These are phyloP conservation scores for Huntiella omanensis DNA, from an alignment of 2,329 filamentous ascomycete species.

Conservation along the genomic window DNA sequence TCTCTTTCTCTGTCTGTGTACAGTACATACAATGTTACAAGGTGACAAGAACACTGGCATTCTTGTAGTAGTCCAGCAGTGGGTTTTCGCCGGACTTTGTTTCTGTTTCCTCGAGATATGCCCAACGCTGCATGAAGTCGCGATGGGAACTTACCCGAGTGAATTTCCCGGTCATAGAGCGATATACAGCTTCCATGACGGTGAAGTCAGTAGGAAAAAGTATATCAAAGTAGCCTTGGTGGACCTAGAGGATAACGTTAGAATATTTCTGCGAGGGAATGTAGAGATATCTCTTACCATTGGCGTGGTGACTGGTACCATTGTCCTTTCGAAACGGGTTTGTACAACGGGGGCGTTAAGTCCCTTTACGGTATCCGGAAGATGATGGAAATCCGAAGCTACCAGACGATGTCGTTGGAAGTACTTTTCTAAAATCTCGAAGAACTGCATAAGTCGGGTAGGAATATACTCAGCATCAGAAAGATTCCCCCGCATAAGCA, in stretches of 20 bases:
- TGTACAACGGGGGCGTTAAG: constrained; percentile 92
- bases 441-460: constrained; percentile 90
- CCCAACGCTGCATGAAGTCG: constrained; percentile 80
- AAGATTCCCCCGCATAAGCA: constrained; percentile 59
- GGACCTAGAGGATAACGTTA: constrained; percentile 38
- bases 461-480: constrained; percentile 83
- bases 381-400: constrained; percentile 72
- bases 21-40: constrained; percentile 30
- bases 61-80: constrained; percentile 80
- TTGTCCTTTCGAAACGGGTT: constrained; percentile 72
- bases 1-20: no score
- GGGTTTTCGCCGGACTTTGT: constrained; percentile 87
- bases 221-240: constrained; percentile 98
- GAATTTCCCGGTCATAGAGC: constrained; percentile 78
- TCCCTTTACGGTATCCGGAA: constrained; percentile 68
- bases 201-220: constrained; percentile 93
- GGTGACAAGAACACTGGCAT: constrained; percentile 82
- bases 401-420: constrained; percentile 83
- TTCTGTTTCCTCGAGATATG: constrained; percentile 74
- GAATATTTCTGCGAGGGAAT: neutral
- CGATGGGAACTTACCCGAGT: constrained; percentile 73
- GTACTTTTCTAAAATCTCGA: constrained; percentile 69
- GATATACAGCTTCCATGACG: constrained; percentile 80
- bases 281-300: constrained; percentile 38
- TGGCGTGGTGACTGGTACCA: constrained; percentile 76